Evolutionary conservation across 441 rosid genomes (phyloP).

Genomic region (Croton laevigatus): DNA sequence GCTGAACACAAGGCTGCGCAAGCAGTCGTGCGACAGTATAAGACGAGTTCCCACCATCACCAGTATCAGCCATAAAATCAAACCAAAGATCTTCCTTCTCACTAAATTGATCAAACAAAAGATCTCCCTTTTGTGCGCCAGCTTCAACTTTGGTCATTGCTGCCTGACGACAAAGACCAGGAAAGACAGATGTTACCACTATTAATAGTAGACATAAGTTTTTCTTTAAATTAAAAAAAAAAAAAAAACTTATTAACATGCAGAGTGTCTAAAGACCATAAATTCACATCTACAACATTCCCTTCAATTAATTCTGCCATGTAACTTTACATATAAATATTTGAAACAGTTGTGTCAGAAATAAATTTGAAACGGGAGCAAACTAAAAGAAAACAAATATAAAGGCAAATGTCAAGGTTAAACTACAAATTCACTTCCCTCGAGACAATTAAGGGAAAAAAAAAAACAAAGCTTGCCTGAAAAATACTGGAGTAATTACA

Average conservation of each 20-base stretch:
- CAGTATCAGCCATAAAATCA: slow-evolving; percentile 99
- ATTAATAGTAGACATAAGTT: neutral
- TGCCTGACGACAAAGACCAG: slow-evolving; percentile 53
- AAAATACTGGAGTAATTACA: neutral
- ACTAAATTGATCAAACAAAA: slow-evolving; percentile 74
- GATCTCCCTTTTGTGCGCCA: slow-evolving; percentile 52
- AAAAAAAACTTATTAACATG: neutral
- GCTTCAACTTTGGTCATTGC: slow-evolving; percentile 71
- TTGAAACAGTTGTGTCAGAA: neutral
- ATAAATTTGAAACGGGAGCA: neutral
- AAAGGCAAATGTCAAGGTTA: neutral
- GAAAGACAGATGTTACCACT: neutral
- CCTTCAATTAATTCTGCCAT: neutral
- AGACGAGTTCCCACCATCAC: slow-evolving; percentile 99
- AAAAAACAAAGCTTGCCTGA: neutral
- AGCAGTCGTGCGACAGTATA: slow-evolving; percentile 82
- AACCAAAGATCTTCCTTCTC: slow-evolving; percentile 86
- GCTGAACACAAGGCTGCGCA: slow-evolving; percentile 71
- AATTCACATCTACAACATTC: neutral
- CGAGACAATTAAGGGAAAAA: neutral
- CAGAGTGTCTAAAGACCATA: neutral
- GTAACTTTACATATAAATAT: neutral
- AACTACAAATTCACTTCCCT: neutral
- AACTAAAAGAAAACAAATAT: neutral
- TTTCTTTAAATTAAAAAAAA: neutral